A percentile compares a stretch with the other conserved stretches of the same genome.
These are phyloP conservation scores for Diaporthe velutina DNA, from an alignment of 2,329 filamentous ascomycete species.

Conservation along the genomic window DNA sequence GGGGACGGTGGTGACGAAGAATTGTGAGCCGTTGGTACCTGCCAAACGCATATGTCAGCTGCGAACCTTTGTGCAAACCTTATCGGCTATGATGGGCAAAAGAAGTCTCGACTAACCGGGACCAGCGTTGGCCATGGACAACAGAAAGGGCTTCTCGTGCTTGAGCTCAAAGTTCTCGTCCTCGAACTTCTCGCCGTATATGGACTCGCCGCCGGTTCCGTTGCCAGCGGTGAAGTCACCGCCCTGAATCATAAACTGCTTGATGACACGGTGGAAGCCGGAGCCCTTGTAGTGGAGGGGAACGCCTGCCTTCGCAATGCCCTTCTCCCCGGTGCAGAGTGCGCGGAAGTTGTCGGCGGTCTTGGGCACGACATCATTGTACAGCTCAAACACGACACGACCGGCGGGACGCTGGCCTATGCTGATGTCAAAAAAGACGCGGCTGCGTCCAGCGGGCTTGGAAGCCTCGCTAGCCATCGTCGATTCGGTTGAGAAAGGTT, in stretches of 20 bases:
- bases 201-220: conserved; percentile 95
- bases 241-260: conserved; percentile 98
- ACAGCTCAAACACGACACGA: conserved; percentile 89
- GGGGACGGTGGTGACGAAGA: conserved; percentile 97
- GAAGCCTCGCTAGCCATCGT: conserved; percentile 55
- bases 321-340: conserved; percentile 96
- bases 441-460: conserved; percentile 70
- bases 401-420: conserved; percentile 81
- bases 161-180: conserved; percentile 95
- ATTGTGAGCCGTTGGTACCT: conserved; percentile 97
- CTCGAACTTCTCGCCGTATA: conserved; percentile 97
- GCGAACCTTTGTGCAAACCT: too few relatives aligned
- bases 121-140: conserved; percentile 98
- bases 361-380: conserved; percentile 84
- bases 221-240: conserved; percentile 97
- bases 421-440: conserved; percentile 94
- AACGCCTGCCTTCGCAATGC: conserved; percentile 83
- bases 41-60: conserved; percentile 22
- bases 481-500: background rate
- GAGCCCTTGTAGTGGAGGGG: conserved; percentile 94
- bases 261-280: conserved; percentile 95
- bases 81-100: too few relatives aligned
- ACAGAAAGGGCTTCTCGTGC: conserved; percentile 92
- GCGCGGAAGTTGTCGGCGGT: conserved; percentile 97
- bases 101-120: conserved; percentile 70